phyloP scores from a whole-genome alignment of 495 filamentous ascomycete genomes.

The Aspergillus funiculosus region DNA sequence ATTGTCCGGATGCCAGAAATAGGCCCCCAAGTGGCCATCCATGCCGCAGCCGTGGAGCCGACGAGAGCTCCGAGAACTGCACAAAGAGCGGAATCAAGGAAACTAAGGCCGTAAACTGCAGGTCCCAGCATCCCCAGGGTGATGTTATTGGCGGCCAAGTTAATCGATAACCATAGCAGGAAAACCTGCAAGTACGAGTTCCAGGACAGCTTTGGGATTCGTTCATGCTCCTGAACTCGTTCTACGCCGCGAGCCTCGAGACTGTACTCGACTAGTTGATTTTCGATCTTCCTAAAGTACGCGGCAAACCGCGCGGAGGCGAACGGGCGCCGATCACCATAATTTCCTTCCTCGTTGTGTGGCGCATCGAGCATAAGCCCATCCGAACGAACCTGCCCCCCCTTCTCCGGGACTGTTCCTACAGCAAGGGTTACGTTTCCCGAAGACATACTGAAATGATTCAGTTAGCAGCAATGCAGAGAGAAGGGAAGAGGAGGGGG shows the following conservation, averaged over 20 bases:
- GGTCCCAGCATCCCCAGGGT: conserved; percentile 69
- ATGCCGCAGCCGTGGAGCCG: conserved; percentile 57
- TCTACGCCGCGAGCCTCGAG: conserved; percentile 72
- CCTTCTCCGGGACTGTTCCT: conserved; percentile 26
- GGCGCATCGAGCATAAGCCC: conserved; percentile 8
- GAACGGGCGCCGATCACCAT: conserved; percentile 18
- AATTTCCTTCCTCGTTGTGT: conserved; percentile 21
- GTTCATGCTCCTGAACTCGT: conserved; percentile 58
- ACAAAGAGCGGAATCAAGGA: conserved; percentile 59
- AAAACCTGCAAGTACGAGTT: conserved; percentile 56
- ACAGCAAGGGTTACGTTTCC: conserved; percentile 29
- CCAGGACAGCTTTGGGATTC: conserved; percentile 49
- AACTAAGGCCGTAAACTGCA: conserved; percentile 61
- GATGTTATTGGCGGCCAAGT: conserved; percentile 71
- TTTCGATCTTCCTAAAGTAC: conserved; percentile 34
- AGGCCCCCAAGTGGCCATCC: conserved; percentile 70
- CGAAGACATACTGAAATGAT: conserved; percentile 31
- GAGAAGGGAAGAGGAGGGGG: background rate
- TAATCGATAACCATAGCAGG: conserved; percentile 69
- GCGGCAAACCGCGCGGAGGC: conserved; percentile 28
- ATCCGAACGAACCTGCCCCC: conserved; percentile 9
- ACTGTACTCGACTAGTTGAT: conserved; percentile 46
- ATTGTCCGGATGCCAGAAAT: conserved; percentile 64
- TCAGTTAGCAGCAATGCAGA: conserved; percentile 22
- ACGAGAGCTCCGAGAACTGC: conserved; percentile 57